Evolutionary conservation across 2,329 filamentous ascomycete species (phyloP).

Genomic region (Colletotrichum filicis): DNA sequence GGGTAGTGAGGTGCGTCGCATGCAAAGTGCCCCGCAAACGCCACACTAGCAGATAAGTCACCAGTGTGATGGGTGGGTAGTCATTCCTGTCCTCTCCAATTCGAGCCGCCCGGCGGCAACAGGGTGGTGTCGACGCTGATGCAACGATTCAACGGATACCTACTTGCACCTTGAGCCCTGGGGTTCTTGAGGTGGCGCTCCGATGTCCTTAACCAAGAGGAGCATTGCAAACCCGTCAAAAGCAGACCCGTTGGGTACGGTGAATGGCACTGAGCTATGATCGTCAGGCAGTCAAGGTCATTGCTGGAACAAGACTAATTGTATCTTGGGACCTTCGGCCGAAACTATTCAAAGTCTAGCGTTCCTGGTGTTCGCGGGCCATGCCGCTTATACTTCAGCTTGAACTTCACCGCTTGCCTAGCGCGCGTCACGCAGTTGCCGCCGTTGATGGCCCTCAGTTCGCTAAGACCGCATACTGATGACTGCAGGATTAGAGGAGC

Average conservation of each 20-base stretch:
- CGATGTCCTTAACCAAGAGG: neutral
- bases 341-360: neutral
- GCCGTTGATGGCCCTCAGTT: neutral
- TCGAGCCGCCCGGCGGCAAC: neutral
- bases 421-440: neutral
- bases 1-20: slow-evolving; percentile 3
- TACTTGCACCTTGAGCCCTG: too few relatives aligned
- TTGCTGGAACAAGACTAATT: neutral
- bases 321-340: slow-evolving; percentile 16
- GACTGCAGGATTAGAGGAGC: neutral
- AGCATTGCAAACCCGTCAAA: neutral
- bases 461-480: neutral
- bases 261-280: neutral
- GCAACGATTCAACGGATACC: neutral
- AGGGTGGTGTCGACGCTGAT: neutral
- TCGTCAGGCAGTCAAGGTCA: slow-evolving; percentile 3
- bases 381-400: neutral
- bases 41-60: neutral
- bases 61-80: neutral
- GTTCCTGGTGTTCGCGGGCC: neutral
- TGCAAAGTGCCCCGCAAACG: neutral
- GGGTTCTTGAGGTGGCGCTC: neutral
- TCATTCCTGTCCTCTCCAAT: neutral
- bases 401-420: neutral
- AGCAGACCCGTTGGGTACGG: slow-evolving; percentile 6